Base-by-base conservation (phyloP, 1,139 yeast species). In the Saccharomyces hybrid region DNA sequence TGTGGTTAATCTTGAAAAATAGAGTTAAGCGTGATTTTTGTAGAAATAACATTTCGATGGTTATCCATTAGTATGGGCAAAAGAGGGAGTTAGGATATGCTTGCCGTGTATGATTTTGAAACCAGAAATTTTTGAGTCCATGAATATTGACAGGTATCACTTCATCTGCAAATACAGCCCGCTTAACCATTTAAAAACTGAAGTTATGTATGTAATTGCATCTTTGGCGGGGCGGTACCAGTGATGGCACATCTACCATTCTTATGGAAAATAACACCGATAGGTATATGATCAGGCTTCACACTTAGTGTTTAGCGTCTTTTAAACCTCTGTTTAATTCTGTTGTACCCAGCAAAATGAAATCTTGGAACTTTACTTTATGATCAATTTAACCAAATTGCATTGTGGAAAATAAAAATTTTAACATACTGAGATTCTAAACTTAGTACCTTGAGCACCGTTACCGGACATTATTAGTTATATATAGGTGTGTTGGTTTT, bases 391-490 rank as follows among this genome's bases (percentile, higher is more conserved):
- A 38, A 20, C 26, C 44, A 20, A 38, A 38, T 9, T 20, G 13
- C 44, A 38, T 20, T 20, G 25, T 38, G 44, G 44, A 38, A 16
- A n/a, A 47, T 47, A 34, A 32, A 27, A 27, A 46, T 52, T 48
- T 54, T 55, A 67, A 85, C 96, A 79, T 87, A 88, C 95, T 79
- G 97, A 89, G 91, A 91, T 88, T 84, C 96, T 89, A 88, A 87
- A 93, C 84, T 93, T 93, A 87, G 90, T 93, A 84, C 99, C 99
- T 81, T 96, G 88, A 83, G 96, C 93, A 84, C 95, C 95, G 77
- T 85, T 82, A 75, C 85, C 85, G 75, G 89, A 84, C 89, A 84
- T 84, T 75, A 56, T 73, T 75, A 61, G 60, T 63, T 51, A 16
- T 26, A 47, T 49, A 31, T 41, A 29, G 48, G 23, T 48, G 28